phyloP scores from a whole-genome alignment of 2,329 filamentous ascomycete species.

The Diplocarpon mali region DNA sequence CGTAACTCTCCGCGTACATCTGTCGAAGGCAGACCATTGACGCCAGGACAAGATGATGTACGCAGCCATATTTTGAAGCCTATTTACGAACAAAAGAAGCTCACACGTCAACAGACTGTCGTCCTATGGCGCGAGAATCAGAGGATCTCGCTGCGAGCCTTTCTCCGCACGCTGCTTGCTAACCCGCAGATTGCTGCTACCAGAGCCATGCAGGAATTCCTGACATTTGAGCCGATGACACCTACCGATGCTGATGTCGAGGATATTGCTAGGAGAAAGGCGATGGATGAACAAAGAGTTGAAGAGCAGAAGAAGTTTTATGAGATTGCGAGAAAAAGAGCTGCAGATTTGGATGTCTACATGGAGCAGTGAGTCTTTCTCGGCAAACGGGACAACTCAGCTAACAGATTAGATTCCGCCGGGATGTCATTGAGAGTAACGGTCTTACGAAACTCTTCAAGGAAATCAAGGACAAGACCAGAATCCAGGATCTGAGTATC shows the following conservation, averaged over 20 bases:
- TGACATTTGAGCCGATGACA: conserved; percentile 60
- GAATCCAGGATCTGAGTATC: conserved; percentile 76
- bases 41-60: conserved; percentile 12
- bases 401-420: conserved; percentile 42
- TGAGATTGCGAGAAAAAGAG: conserved; percentile 83
- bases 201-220: conserved; percentile 73
- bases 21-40: conserved; percentile 30
- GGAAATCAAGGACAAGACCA: conserved; percentile 84
- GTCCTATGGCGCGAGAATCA: conserved; percentile 78
- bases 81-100: not conserved
- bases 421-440: conserved; percentile 59
- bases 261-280: conserved; percentile 70
- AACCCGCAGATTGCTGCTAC: conserved; percentile 78
- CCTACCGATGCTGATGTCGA: conserved; percentile 72
- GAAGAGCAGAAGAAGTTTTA: conserved; percentile 93
- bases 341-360: conserved; percentile 88
- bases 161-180: conserved; percentile 73
- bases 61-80: conserved; percentile 1
- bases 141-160: conserved; percentile 81
- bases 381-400: not conserved
- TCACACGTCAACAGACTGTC: conserved; percentile 33
- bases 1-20: conserved; percentile 34
- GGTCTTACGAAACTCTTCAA: conserved; percentile 86
- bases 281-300: conserved; percentile 75
- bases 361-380: conserved; percentile 72